Conservation (phyloP, 1,139 yeast genomes). For the Wickerhamomyces sp. region DNA sequence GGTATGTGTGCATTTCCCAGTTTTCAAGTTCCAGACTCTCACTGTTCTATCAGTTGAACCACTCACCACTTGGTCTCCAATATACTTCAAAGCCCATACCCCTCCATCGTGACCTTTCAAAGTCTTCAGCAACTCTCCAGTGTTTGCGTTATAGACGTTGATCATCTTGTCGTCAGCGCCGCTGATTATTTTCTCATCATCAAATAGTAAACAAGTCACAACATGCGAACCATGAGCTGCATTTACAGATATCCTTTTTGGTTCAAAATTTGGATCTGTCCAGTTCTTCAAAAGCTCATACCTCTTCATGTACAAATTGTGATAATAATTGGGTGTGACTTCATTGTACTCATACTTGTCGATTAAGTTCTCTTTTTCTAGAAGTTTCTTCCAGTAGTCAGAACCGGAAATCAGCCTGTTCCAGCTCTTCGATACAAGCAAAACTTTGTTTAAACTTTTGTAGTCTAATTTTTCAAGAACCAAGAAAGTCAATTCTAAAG, state of each 20-base stretch:
- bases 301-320: slow-evolving; percentile 36
- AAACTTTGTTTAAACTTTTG: slow-evolving; percentile 53
- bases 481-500: slow-evolving; percentile 68
- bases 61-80: slow-evolving; percentile 70
- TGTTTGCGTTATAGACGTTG: slow-evolving; percentile 71
- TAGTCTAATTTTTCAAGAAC: slow-evolving; percentile 67
- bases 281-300: slow-evolving; percentile 66
- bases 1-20: slow-evolving; percentile 76
- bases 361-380: slow-evolving; percentile 50
- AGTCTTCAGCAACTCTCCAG: slow-evolving; percentile 64
- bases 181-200: slow-evolving; percentile 83
- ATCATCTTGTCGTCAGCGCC: slow-evolving; percentile 89
- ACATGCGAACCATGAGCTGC: slow-evolving; percentile 77
- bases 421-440: slow-evolving; percentile 73
- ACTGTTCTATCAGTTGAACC: slow-evolving; percentile 93
- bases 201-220: slow-evolving; percentile 92
- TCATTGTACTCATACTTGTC: slow-evolving; percentile 24
- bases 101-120: slow-evolving; percentile 94
- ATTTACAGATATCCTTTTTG: slow-evolving; percentile 64
- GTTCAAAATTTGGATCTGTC: slow-evolving; percentile 72
- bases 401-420: slow-evolving; percentile 50
- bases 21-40: slow-evolving; percentile 79
- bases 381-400: slow-evolving; percentile 54
- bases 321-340: slow-evolving; percentile 18
- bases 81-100: slow-evolving; percentile 95